Conservation (phyloP, 768 basidiomycete genomes). For the Suillus paluster region DNA sequence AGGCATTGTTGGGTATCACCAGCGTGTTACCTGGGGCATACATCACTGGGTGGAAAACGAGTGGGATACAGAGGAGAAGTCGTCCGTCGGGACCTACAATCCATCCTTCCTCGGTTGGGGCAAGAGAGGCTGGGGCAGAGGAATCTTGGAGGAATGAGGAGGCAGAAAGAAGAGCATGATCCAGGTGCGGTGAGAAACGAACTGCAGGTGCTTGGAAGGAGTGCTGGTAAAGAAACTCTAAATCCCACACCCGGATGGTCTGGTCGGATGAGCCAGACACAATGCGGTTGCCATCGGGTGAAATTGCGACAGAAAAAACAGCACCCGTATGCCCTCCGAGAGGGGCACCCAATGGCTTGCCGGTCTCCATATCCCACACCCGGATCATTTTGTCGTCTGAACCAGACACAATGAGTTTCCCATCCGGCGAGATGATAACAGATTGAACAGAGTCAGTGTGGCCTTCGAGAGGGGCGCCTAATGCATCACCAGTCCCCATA, state of each 20-base stretch:
- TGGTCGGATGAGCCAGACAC: not conserved
- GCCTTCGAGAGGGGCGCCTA: not conserved
- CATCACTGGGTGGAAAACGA: not conserved
- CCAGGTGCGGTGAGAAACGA: not conserved
- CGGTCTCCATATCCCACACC: conserved; percentile 7
- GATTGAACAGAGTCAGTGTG: not conserved
- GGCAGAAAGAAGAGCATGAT: not conserved
- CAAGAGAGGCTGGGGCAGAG: not conserved
- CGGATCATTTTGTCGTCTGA: not conserved
- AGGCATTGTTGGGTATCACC: not conserved
- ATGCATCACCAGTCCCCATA: not conserved
- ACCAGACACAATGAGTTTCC: conserved; percentile 4
- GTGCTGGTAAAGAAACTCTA: not conserved
- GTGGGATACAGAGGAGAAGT: conserved; percentile 6
- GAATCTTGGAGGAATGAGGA: not conserved
- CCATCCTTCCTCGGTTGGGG: not conserved
- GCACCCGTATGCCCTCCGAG: conserved; percentile 4
- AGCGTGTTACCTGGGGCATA: conserved; percentile 3
- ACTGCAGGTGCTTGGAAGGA: not conserved
- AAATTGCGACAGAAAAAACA: conserved; percentile 15
- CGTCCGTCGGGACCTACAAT: not conserved
- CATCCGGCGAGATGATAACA: conserved; percentile 3
- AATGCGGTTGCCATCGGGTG: not conserved
- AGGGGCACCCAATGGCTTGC: not conserved
- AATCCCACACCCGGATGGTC: conserved; percentile 6